A percentile compares a stretch with the other conserved stretches of the same genome.
These are phyloP conservation scores for Fistulinella staudtii DNA, from an alignment of 1,284 basidiomycete genomes.

Conservation along the genomic window DNA sequence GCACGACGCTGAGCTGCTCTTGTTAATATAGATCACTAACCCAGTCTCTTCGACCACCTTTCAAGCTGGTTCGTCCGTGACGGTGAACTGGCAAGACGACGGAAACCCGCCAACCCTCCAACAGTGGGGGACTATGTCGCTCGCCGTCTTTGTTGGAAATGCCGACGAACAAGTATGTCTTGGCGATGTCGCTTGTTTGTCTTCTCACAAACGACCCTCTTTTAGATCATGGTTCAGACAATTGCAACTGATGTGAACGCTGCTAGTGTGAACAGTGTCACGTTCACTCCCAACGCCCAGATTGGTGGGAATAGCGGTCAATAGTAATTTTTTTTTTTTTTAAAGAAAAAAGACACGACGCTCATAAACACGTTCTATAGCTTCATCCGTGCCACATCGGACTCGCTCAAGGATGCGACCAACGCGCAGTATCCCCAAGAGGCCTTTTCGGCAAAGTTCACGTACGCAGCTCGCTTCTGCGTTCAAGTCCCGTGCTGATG, in stretches of 20 bases:
- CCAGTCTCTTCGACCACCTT: conserved; percentile 54
- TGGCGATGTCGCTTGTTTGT: background rate
- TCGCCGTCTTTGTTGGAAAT: conserved; percentile 72
- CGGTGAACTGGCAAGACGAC: conserved; percentile 69
- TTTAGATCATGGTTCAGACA: conserved; percentile 62
- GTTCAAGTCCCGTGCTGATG: background rate
- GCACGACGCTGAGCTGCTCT: background rate
- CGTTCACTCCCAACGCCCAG: conserved; percentile 56
- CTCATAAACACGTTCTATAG: conserved; percentile 23
- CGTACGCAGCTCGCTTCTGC: conserved; percentile 36
- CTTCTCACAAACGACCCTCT: background rate
- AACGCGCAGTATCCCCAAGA: conserved; percentile 54
- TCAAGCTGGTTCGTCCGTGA: conserved; percentile 56
- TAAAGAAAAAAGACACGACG: background rate
- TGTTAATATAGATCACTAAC: conserved; percentile 53
- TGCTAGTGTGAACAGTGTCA: conserved; percentile 44
- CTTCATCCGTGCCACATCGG: conserved; percentile 73
- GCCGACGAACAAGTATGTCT: conserved; percentile 52
- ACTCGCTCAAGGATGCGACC: conserved; percentile 45
- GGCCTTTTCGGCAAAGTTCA: conserved; percentile 82
- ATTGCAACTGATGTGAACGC: conserved; percentile 62
- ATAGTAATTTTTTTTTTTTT: conserved; percentile 45
- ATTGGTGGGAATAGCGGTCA: conserved; percentile 57
- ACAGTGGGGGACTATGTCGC: conserved; percentile 54
- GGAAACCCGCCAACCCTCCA: conserved; percentile 50